Base-by-base conservation (phyloP, 2,329 filamentous ascomycete species). In the Fusarium nodosum region DNA sequence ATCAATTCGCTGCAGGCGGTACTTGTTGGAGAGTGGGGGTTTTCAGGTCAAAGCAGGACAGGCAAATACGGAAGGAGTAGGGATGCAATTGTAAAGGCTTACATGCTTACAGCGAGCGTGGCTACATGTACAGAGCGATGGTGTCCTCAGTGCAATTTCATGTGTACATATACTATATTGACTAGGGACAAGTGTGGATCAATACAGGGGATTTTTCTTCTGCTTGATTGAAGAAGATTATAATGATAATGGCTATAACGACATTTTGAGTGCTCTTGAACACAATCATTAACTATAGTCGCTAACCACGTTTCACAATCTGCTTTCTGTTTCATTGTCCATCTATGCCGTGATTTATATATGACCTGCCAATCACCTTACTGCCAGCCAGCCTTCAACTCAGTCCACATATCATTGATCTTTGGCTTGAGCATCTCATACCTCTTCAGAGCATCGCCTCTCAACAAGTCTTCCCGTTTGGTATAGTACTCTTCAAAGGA, bases 401-500 rank as follows among this genome's bases (percentile, higher is more conserved):
- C 66, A 5, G 47, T 63, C 44, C 30, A 60, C 64, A 71, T 75
- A 24, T 62, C 66, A 4, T n/a, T 51, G 16, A 72, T 39, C 41
- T 67, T 69, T 5, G 58, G 68, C 31, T 73, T 50, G 28, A 81
- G 41, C 20, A 64, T 72, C 24, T 66, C 63, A 44, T 72, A 72
- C 41, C 80, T 76, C 45, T 76, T 70, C 53, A 78, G 60, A 18
- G 75, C 76, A 41, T 79, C 79, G 7, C 74, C 74, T 11, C 78
- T 74, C 66, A 80, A 78, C 26, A 79, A 62, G 8, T 73, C 74
- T 7, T 72, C 65, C 7, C 74, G 70, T 15, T 77, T 74, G 5
- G 68, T 58, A 60, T 83, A 83, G 47, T 76, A 79, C 13, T 52
- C 74, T 24, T 81, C 74, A 57, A 79, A 81, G 48, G 79, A 76